These are phyloP conservation scores for Penicillium sp. DNA, from an alignment of 2,329 filamentous ascomycete genomes.

Conservation along the genomic window DNA sequence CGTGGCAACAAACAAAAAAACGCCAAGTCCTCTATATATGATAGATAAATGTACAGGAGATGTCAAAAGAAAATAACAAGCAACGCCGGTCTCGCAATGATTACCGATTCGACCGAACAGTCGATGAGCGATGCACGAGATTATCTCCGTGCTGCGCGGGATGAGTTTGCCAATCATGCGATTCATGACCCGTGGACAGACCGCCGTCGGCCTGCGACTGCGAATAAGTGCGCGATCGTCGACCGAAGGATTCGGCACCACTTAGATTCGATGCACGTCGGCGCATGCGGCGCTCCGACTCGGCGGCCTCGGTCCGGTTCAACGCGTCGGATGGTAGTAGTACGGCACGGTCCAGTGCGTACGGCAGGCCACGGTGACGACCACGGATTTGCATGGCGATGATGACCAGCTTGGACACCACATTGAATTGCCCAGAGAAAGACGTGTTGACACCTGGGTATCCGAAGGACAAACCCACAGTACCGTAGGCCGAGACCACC, in stretches of 20 bases:
- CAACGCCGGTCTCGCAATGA: neutral
- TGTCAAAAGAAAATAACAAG: neutral
- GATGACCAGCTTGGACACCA: conserved; percentile 70
- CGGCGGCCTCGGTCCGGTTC: conserved; percentile 64
- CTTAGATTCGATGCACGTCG: conserved; percentile 47
- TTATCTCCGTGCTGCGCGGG: conserved; percentile 26
- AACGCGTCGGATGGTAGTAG: conserved; percentile 70
- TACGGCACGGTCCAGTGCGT: conserved; percentile 73
- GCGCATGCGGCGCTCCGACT: conserved; percentile 55
- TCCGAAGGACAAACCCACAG: conserved; percentile 87
- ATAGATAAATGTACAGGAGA: conserved; percentile 19
- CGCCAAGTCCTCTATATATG: conserved; percentile 19
- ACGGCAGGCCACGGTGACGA: conserved; percentile 68
- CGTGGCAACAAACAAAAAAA: conserved; percentile 4
- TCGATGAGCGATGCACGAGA: conserved; percentile 39
- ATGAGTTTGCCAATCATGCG: conserved; percentile 31
- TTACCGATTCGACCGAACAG: conserved; percentile 36
- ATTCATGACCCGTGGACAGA: conserved; percentile 34
- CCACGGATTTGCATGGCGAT: conserved; percentile 71
- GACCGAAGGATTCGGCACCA: conserved; percentile 34
- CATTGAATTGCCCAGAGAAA: conserved; percentile 80
- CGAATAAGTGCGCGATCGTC: conserved; percentile 31
- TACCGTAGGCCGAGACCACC: conserved; percentile 89
- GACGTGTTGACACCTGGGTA: conserved; percentile 77
- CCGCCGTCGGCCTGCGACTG: conserved; percentile 33